These are phyloP conservation scores for Wickerhamiella occidentalis DNA, from an alignment of 805 yeast species.

Conservation along the genomic window DNA sequence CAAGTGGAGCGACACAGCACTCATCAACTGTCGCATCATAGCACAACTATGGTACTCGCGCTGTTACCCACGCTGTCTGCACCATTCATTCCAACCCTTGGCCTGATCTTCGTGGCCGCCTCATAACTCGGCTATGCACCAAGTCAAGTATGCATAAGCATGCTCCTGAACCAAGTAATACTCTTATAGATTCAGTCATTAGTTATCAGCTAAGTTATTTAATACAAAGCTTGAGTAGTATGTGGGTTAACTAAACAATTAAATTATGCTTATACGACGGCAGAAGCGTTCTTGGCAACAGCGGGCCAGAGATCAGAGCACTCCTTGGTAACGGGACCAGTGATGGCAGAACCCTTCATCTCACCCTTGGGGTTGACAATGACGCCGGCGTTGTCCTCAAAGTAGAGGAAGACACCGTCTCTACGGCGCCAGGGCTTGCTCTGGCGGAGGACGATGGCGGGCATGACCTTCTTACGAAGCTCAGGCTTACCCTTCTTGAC, in stretches of 20 bases:
- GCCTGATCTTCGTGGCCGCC: no score
- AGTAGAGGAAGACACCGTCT: slow-evolving; percentile 99
- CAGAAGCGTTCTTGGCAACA: slow-evolving; percentile 99
- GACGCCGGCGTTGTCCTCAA: slow-evolving; percentile 99
- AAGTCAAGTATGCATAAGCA: no score
- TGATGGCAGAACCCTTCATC: slow-evolving; percentile 99
- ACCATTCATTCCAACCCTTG: no score
- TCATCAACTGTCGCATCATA: no score
- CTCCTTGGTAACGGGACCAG: slow-evolving; percentile 99
- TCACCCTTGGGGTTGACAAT: slow-evolving; percentile 99
- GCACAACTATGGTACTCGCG: no score
- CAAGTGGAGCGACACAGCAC: no score
- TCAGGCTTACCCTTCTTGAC: slow-evolving; percentile 99
- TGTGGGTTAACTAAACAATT: not conserved
- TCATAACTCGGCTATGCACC: no score
- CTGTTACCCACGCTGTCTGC: no score
- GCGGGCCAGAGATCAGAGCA: slow-evolving; percentile 99
- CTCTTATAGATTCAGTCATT: no score
- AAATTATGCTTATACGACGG: slow-evolving; percentile 66
- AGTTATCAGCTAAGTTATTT: no score
- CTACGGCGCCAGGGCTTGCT: slow-evolving; percentile 99
- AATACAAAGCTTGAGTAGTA: not conserved
- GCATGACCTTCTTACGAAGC: slow-evolving; percentile 99
- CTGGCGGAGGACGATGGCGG: slow-evolving; percentile 98
- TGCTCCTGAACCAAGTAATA: no score